Conservation (phyloP, 225 moss, liverwort and hornwort genomes). For the Physcomitrellopsis africana region DNA sequence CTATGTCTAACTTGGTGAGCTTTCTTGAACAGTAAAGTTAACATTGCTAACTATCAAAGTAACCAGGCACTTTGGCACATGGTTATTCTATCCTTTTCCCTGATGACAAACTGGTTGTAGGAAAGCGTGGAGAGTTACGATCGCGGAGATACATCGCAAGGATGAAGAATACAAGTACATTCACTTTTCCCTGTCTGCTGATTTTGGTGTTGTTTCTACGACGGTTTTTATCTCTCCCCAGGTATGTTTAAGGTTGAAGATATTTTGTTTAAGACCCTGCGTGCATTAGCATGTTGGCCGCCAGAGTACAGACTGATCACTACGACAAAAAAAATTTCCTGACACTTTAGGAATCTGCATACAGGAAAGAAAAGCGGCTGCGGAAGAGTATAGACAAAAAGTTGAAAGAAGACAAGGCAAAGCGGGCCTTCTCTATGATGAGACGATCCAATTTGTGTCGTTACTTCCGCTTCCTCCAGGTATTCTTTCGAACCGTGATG, state of each 20-base stretch:
- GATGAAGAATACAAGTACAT: constrained; percentile 67
- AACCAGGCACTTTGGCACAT: not conserved
- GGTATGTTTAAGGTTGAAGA: not conserved
- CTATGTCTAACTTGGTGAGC: constrained; percentile 56
- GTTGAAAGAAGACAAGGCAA: constrained; percentile 59
- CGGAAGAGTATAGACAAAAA: constrained; percentile 63
- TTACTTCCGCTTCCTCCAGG: constrained; percentile 64
- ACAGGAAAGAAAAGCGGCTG: constrained; percentile 76
- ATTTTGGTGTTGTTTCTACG: not conserved
- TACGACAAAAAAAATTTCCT: not conserved
- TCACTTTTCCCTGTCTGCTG: not conserved
- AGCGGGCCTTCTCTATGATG: constrained; percentile 64
- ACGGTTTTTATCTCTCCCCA: not conserved
- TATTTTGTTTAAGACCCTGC: not conserved
- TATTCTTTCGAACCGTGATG: constrained; percentile 20
- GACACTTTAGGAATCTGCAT: not conserved
- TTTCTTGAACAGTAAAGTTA: not conserved
- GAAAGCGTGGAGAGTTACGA: constrained; percentile 63
- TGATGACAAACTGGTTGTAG: constrained; percentile 39
- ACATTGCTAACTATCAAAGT: not conserved
- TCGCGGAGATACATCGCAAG: constrained; percentile 42
- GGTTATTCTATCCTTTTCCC: not conserved
- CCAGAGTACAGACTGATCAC: not conserved
- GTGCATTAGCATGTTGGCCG: not conserved
- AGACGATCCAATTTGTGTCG: constrained; percentile 61